These are phyloP conservation scores for Lentinula boryana DNA, from an alignment of 768 basidiomycete genomes.

Conservation along the genomic window DNA sequence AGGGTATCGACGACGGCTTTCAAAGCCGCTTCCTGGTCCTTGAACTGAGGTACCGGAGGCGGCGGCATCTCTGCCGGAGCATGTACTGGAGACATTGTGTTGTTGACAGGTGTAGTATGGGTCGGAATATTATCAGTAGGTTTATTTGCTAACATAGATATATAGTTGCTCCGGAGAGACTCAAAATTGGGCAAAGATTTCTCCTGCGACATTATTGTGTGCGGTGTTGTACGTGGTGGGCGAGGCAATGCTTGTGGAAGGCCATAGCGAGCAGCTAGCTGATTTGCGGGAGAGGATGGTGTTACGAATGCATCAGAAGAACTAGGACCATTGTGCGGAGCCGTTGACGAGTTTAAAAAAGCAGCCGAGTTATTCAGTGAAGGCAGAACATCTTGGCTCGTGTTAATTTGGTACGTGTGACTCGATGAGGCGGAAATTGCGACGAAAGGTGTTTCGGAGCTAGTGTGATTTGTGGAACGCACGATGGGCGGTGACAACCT, in stretches of 20 bases:
- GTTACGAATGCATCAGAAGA: slow-evolving; percentile 46
- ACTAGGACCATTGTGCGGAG: slow-evolving; percentile 46
- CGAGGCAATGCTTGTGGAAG: slow-evolving; percentile 68
- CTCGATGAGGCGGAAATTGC: slow-evolving; percentile 46
- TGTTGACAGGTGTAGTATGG: slow-evolving; percentile 23
- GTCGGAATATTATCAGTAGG: slow-evolving; percentile 27
- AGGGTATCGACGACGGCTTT: slow-evolving; percentile 10
- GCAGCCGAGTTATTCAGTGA: slow-evolving; percentile 46
- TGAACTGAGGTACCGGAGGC: slow-evolving; percentile 9
- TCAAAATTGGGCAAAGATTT: slow-evolving; percentile 35
- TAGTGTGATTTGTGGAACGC: slow-evolving; percentile 17
- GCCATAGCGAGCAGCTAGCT: slow-evolving; percentile 73
- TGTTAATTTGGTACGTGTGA: slow-evolving; percentile 22
- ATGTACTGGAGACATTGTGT: slow-evolving; percentile 16
- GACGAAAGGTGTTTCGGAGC: slow-evolving; percentile 19
- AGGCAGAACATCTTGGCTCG: slow-evolving; percentile 41
- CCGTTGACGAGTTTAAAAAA: slow-evolving; percentile 28
- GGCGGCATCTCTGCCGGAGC: slow-evolving; percentile 20
- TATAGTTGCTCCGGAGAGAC: slow-evolving; percentile 53
- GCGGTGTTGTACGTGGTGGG: slow-evolving; percentile 54
- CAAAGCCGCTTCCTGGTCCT: slow-evolving; percentile 17
- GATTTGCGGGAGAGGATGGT: slow-evolving; percentile 64
- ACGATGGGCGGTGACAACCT: slow-evolving; percentile 44
- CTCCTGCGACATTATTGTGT: slow-evolving; percentile 22
- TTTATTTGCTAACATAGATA: slow-evolving; percentile 60